Evolutionary conservation across 768 basidiomycete species (phyloP), one percentile per base, ranked within the genome.

Genomic region (Crucibulum laeve): DNA sequence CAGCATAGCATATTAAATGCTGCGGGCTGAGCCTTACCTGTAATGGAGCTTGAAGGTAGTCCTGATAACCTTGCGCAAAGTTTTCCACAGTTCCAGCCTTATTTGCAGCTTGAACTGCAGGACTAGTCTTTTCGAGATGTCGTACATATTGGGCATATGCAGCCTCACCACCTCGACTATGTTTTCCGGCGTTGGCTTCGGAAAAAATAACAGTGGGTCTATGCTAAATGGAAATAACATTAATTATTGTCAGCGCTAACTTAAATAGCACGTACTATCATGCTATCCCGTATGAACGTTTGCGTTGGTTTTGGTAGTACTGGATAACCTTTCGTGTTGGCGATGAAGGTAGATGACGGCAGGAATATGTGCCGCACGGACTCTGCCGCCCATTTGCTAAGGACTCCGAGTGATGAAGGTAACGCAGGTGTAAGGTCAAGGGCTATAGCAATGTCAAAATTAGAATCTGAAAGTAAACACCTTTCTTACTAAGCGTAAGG

Each of bases 301-400:
- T 99, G 96, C 2, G 91, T 88, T 7, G 84, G 83, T 63, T 97
- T 98, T 10, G 91, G 88, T 14, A 99, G 77, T 4, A 99, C 96
- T 0, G 96, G 96, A 61, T 96, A 99, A 2, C 93, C 95, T 66
- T 96, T 95, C 40, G 82, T 77, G 61, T 99, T 99, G 8, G 93
- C 83, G 55, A 98, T 93, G 62, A 97, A 99, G 3, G 91, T 79
- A 10, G 87, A 81, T 0, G 92, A 82, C 3, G 96, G 93, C 1
- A 98, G 70, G 63, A 91, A 88, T 43, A 99, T 74, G 56, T 91
- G 78, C 25, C 82, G 79, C n/a, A 94, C 83, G 5, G 93, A 87
- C 62, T 99, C 96, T 4, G 96, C 91, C 2, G 83, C 76, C 96
- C 96, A 98, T 54, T 94, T 82, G 48, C 74, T 75, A 24, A 97